Percentiles rank a stretch among this genome's conserved stretches.
Conservation (phyloP, 371 early-diverging fungal species). For the Syncephalastrum contaminatum region DNA sequence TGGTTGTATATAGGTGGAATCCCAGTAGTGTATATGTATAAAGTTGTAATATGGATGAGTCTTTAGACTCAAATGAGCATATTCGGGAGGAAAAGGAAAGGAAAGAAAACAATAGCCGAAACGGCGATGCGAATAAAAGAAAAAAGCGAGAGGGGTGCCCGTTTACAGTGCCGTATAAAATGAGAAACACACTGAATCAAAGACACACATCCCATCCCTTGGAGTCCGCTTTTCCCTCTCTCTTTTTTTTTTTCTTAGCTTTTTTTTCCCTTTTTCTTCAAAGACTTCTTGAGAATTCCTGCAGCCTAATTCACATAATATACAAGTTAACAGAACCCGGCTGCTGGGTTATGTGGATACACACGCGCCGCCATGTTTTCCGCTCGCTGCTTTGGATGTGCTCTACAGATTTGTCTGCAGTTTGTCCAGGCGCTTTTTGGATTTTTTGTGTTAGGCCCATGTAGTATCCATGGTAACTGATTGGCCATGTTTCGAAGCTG, state of each 20-base stretch:
- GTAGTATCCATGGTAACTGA: constrained; percentile 5
- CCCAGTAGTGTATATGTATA: constrained; percentile 3
- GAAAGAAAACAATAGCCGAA: constrained; percentile 19
- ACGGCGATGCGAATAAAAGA: constrained; percentile 17
- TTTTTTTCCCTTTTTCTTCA: constrained; percentile 3
- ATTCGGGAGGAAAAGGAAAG: constrained; percentile 13
- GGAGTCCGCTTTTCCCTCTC: neutral
- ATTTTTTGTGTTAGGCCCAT: constrained; percentile 11
- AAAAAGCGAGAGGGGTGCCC: constrained; percentile 19
- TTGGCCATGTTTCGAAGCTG: constrained; percentile 25
- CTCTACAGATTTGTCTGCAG: constrained; percentile 1
- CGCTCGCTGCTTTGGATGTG: constrained; percentile 1
- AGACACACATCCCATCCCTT: constrained; percentile 8
- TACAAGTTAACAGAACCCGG: no score
- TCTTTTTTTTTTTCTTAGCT: constrained; percentile 11
- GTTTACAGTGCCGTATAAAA: constrained; percentile 19
- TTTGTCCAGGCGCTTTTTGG: constrained; percentile 6
- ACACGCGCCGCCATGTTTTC: constrained; percentile 1
- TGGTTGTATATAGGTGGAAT: constrained; percentile 6
- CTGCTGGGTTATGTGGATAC: no score
- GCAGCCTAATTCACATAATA: no score
- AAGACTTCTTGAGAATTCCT: neutral
- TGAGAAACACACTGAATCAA: constrained; percentile 29
- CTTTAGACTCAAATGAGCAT: constrained; percentile 19
- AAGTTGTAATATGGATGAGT: constrained; percentile 7